Conservation (phyloP, 768 basidiomycete genomes). For the Neoboletus subvelutipes region DNA sequence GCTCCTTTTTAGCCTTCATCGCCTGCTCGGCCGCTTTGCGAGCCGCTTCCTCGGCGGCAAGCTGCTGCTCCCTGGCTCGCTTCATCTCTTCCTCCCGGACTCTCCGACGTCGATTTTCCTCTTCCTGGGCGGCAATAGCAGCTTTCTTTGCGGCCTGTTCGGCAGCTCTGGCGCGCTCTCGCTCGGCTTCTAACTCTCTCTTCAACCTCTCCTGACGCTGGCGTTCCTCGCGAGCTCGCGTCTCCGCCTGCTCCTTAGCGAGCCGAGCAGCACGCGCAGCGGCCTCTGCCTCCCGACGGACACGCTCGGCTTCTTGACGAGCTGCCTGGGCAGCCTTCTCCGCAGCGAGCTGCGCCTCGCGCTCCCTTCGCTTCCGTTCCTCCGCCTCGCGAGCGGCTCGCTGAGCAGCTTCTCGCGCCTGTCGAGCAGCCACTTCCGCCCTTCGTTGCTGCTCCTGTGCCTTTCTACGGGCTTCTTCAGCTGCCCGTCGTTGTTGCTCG, state of each 20-base stretch:
- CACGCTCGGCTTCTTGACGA: slow-evolving; percentile 22
- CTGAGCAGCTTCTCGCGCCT: slow-evolving; percentile 23
- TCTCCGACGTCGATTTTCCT: slow-evolving; percentile 23
- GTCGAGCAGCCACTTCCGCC: slow-evolving; percentile 22
- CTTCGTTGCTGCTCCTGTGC: slow-evolving; percentile 20
- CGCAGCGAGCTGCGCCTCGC: slow-evolving; percentile 17
- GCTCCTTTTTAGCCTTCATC: slow-evolving; percentile 20
- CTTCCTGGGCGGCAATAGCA: slow-evolving; percentile 24
- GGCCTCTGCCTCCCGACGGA: slow-evolving; percentile 21
- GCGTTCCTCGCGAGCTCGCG: slow-evolving; percentile 24
- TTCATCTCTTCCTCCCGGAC: slow-evolving; percentile 21
- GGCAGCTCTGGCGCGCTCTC: slow-evolving; percentile 13
- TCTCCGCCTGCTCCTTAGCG: slow-evolving; percentile 27
- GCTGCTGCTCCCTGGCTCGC: slow-evolving; percentile 14
- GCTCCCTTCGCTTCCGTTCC: slow-evolving; percentile 15
- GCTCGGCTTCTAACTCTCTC: slow-evolving; percentile 24
- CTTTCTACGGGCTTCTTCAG: slow-evolving; percentile 19
- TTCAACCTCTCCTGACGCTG: slow-evolving; percentile 18
- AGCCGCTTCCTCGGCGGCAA: slow-evolving; percentile 27
- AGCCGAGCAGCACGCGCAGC: slow-evolving; percentile 22
- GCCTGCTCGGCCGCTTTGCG: slow-evolving; percentile 26
- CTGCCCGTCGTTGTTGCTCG: slow-evolving; percentile 16
- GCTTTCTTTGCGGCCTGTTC: slow-evolving; percentile 27
- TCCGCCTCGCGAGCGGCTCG: slow-evolving; percentile 23
- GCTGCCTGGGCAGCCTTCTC: slow-evolving; percentile 27